Conservation (phyloP, 306 rosid species). For the Cotoneaster glaucophyllus region DNA sequence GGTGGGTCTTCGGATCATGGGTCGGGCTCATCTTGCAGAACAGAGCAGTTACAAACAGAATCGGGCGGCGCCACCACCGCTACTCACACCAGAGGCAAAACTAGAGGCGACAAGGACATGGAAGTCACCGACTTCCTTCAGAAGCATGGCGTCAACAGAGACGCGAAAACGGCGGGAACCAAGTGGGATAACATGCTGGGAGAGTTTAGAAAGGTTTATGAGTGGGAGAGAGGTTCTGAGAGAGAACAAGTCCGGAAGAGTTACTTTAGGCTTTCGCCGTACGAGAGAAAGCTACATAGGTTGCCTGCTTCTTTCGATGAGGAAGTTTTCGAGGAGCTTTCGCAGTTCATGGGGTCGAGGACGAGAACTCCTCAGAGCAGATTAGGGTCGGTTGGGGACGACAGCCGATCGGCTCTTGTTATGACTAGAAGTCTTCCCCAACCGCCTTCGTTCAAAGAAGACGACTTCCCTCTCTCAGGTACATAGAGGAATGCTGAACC, state of each 20-base stretch:
- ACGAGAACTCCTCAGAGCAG: conserved; percentile 58
- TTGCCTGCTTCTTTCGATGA: conserved; percentile 97
- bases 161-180: conserved; percentile 84
- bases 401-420: conserved; percentile 14
- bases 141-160: conserved; percentile 68
- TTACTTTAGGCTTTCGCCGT: conserved; percentile 89
- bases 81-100: conserved; percentile 42
- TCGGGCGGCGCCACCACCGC: conserved; percentile 2
- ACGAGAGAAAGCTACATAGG: conserved; percentile 85
- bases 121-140: conserved; percentile 83
- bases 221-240: conserved; percentile 93
- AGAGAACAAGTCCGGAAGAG: conserved; percentile 84
- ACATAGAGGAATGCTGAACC: not conserved
- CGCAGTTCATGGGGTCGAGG: conserved; percentile 84
- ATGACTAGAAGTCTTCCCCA: conserved; percentile 39
- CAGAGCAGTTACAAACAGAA: conserved; percentile 27
- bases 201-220: conserved; percentile 88
- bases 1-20: not conserved
- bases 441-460: conserved; percentile 59
- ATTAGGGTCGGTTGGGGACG: conserved; percentile 35
- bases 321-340: conserved; percentile 87
- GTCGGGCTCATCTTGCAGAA: conserved; percentile 35
- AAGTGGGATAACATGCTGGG: conserved; percentile 99
- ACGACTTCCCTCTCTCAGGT: conserved; percentile 57
- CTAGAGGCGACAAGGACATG: conserved; percentile 85